Conservation (phyloP, 1,284 basidiomycete species). For the Pascua sp. region DNA sequence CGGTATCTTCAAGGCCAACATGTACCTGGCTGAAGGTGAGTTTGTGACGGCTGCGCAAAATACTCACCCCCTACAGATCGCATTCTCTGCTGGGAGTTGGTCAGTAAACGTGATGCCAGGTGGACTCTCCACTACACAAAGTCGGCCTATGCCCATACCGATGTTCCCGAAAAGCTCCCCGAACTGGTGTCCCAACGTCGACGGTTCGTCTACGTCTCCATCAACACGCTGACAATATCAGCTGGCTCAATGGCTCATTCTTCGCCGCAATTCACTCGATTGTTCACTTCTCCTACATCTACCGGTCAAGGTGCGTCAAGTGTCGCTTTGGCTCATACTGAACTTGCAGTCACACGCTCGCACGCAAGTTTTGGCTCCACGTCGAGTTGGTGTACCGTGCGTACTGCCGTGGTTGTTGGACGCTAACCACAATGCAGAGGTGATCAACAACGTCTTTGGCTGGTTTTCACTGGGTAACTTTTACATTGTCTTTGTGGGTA, state of each 20-base stretch:
- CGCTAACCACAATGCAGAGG: constrained; percentile 45
- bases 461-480: constrained; percentile 93
- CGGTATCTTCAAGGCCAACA: constrained; percentile 83
- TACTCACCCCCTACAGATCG: constrained; percentile 30
- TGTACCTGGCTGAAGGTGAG: constrained; percentile 31
- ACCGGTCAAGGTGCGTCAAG: constrained; percentile 58
- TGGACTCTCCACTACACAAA: constrained; percentile 95
- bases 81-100: constrained; percentile 91
- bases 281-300: constrained; percentile 87
- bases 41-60: no score
- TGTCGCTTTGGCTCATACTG: no score
- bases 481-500: constrained; percentile 78
- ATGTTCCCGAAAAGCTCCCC: constrained; percentile 82
- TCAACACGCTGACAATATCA: no score
- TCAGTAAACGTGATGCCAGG: constrained; percentile 75
- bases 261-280: constrained; percentile 88
- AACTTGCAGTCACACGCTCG: constrained; percentile 62
- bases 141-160: constrained; percentile 84
- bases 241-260: constrained; percentile 82
- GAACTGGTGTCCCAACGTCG: constrained; percentile 89
- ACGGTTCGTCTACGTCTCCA: constrained; percentile 59
- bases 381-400: constrained; percentile 76
- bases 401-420: no score
- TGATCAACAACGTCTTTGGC: constrained; percentile 80
- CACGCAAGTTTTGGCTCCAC: constrained; percentile 90